These are phyloP conservation scores for Metroxylon sagu DNA, from an alignment of 176 grass and related monocot genomes.

Conservation along the genomic window DNA sequence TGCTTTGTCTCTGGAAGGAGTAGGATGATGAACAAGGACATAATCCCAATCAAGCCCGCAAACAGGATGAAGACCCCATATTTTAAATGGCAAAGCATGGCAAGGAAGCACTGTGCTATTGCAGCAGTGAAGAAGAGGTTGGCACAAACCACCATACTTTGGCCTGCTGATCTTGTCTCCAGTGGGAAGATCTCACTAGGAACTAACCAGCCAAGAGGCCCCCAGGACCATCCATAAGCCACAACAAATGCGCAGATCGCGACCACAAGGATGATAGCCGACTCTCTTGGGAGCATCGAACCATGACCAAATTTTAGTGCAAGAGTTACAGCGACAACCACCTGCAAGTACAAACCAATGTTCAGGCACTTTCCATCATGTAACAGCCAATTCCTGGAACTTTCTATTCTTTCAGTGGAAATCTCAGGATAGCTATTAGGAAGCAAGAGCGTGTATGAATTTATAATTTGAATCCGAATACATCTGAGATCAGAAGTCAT, in stretches of 20 bases:
- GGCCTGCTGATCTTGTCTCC: slow-evolving; percentile 12
- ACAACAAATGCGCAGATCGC: slow-evolving; percentile 11
- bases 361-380: too few relatives aligned
- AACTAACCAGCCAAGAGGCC: slow-evolving; percentile 10
- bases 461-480: too few relatives aligned
- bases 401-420: too few relatives aligned
- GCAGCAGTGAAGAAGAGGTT: slow-evolving; percentile 20
- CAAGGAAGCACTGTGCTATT: slow-evolving; percentile 14
- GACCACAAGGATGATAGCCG: slow-evolving; percentile 1
- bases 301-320: slow-evolving; percentile 8
- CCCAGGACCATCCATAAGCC: slow-evolving; percentile 19
- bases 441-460: too few relatives aligned
- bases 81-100: slow-evolving; percentile 17
- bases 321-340: slow-evolving; percentile 8
- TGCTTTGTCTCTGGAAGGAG: slow-evolving; percentile 12
- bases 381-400: too few relatives aligned
- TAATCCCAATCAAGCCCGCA: slow-evolving; percentile 5
- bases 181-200: slow-evolving; percentile 16
- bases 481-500: too few relatives aligned
- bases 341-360: background rate
- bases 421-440: too few relatives aligned
- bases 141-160: slow-evolving; percentile 13
- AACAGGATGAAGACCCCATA: slow-evolving; percentile 15
- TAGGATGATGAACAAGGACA: slow-evolving; percentile 13
- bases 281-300: background rate